Conservation (phyloP, 331 rosid species). For the Telfairia occidentalis region DNA sequence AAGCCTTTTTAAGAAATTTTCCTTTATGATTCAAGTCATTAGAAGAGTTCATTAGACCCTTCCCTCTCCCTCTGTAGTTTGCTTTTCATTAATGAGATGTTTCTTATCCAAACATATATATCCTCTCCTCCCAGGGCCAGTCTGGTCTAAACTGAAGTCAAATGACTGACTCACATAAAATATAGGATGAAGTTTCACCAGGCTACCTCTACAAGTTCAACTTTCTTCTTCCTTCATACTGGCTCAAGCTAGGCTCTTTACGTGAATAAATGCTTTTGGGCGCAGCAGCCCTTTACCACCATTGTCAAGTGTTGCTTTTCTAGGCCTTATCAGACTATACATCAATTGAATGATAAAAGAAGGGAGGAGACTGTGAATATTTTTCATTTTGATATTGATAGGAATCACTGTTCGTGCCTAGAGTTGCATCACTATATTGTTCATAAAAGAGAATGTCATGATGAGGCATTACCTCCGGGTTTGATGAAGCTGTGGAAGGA, state of each 20-base stretch:
- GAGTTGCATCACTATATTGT: background rate
- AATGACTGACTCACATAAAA: background rate
- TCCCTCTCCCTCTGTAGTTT: background rate
- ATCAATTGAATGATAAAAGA: too few species aligned
- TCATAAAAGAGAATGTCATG: background rate
- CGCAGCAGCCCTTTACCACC: background rate
- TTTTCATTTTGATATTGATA: background rate
- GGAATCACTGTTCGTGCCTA: background rate
- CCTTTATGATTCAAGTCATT: background rate
- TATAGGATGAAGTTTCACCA: background rate
- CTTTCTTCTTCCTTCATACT: too few species aligned
- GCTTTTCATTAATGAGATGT: background rate
- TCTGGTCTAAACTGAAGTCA: background rate
- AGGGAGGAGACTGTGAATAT: too few species aligned
- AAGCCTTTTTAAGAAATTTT: background rate
- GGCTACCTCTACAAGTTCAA: too few species aligned
- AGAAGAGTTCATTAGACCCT: background rate
- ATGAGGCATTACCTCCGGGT: conserved; percentile 43
- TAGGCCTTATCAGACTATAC: too few species aligned
- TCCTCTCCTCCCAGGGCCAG: background rate
- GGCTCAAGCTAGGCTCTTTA: too few species aligned
- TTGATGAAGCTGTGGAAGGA: conserved; percentile 35
- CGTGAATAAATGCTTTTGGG: background rate
- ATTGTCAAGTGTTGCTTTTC: background rate
- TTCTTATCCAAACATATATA: background rate